phyloP scores from a whole-genome alignment of 495 filamentous ascomycete genomes.

The Penicillium verhagenii region DNA sequence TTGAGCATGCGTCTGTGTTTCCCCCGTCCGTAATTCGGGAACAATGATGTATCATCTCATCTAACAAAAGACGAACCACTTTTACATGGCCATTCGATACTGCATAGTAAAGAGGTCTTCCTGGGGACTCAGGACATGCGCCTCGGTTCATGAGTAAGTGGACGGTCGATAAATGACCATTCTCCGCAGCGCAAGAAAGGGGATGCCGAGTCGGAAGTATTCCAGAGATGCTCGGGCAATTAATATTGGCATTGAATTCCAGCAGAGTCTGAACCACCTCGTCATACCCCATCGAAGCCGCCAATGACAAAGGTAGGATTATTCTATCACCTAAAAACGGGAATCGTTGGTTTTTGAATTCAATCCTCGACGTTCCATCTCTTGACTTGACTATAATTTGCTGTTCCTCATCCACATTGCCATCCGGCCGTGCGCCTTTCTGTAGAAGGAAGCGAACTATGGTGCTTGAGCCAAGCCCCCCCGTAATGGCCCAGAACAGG shows the following conservation, averaged over 20 bases:
- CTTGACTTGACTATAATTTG: neutral
- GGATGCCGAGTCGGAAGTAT: neutral
- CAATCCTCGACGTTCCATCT: too few relatives aligned
- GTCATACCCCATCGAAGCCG: neutral
- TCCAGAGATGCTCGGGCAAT: conserved; percentile 1
- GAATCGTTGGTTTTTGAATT: too few relatives aligned
- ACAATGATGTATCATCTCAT: conserved; percentile 3
- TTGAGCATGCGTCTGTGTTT: neutral
- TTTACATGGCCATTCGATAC: neutral
- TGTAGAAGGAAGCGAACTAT: neutral
- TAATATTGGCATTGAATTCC: neutral
- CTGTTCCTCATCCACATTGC: neutral
- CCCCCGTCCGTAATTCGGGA: neutral
- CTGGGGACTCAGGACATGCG: neutral
- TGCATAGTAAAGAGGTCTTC: neutral
- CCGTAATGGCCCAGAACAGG: neutral
- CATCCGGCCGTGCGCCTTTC: neutral
- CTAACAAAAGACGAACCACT: neutral
- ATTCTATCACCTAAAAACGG: neutral
- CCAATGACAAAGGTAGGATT: neutral
- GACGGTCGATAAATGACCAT: conserved; percentile 1
- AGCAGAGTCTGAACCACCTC: neutral
- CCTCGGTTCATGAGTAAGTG: neutral
- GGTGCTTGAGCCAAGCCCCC: neutral
- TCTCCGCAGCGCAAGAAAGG: neutral